A percentile compares a stretch with the other conserved stretches of the same genome.
Conservation (phyloP, 306 rosid genomes). For the Begonia fuchsioides region DNA sequence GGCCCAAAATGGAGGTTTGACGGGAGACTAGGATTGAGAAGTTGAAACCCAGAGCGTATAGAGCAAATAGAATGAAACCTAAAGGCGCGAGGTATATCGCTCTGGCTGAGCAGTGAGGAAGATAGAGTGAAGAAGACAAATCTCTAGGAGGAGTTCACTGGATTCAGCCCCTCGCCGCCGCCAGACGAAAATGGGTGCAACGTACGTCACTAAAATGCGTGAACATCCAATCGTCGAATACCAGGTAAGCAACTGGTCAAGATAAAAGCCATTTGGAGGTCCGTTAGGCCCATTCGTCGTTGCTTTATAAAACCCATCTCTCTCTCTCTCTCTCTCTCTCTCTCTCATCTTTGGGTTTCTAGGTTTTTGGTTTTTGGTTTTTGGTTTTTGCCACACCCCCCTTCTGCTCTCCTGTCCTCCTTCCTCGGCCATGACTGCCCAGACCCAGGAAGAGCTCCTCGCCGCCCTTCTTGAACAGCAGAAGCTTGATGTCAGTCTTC, state of each 20-base stretch:
- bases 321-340: too few relatives aligned
- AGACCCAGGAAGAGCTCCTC: conserved; percentile 46
- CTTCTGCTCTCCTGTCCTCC: not conserved
- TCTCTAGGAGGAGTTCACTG: conserved; percentile 4
- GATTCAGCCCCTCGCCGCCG: too few relatives aligned
- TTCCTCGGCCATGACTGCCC: conserved; percentile 33
- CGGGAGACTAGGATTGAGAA: not conserved
- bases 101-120: not conserved
- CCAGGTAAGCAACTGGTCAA: not conserved
- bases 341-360: too few relatives aligned
- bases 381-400: not conserved
- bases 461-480: conserved; percentile 45
- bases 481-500: conserved; percentile 20
- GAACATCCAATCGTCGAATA: not conserved
- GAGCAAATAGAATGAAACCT: not conserved
- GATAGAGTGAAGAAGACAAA: too few relatives aligned
- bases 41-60: not conserved
- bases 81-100: not conserved
- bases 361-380: too few relatives aligned
- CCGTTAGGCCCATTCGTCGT: too few relatives aligned
- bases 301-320: too few relatives aligned
- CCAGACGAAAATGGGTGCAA: too few relatives aligned
- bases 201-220: too few relatives aligned
- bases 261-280: too few relatives aligned
- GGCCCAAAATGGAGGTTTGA: too few relatives aligned